phyloP scores from a whole-genome alignment of 129 eudicot genomes.

The Erigeron canadensis region DNA sequence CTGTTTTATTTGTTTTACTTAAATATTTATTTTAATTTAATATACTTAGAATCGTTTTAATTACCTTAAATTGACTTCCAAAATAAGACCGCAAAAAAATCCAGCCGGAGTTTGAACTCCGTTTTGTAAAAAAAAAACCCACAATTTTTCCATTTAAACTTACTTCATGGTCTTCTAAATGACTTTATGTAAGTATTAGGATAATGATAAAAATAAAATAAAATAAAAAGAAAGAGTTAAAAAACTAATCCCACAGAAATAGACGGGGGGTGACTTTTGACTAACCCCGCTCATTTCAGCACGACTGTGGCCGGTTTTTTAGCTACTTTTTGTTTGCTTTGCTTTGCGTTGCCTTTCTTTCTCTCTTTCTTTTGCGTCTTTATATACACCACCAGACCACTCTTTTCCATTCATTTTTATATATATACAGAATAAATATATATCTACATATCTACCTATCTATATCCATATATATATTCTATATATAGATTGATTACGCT shows the following conservation, averaged over 20 bases:
- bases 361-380: constrained; percentile 32
- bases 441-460: background rate
- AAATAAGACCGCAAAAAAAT: no score
- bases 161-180: no score
- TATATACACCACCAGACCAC: background rate
- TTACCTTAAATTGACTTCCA: no score
- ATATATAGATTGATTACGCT: background rate
- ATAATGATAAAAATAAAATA: no score
- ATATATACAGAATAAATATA: background rate
- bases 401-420: background rate
- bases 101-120: no score
- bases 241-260: constrained; percentile 3
- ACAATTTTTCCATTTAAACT: no score
- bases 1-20: no score
- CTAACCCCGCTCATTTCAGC: constrained; percentile 1
- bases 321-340: constrained; percentile 17
- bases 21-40: no score
- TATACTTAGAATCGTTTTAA: no score
- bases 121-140: no score
- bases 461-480: background rate
- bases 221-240: no score
- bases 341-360: constrained; percentile 15
- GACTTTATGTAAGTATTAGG: no score
- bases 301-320: constrained; percentile 26
- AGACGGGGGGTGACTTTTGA: constrained; percentile 21